These are phyloP conservation scores for Ogataea methylovora DNA, from an alignment of 805 yeast genomes.

Conservation along the genomic window DNA sequence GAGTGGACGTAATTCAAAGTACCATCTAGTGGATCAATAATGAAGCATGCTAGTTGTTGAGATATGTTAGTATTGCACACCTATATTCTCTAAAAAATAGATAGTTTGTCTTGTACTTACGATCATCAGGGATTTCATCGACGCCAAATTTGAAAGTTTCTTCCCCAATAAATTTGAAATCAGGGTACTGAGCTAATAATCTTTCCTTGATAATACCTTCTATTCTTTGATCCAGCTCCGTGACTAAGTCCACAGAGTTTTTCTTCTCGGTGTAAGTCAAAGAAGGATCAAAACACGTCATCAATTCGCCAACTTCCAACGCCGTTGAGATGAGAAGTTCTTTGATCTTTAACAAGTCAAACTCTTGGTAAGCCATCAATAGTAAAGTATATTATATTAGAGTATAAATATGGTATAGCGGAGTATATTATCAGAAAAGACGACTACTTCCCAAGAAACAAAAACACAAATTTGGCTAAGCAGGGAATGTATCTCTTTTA, in stretches of 20 bases:
- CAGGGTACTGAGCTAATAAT: constrained; percentile 33
- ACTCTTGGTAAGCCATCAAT: background rate
- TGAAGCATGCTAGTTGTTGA: constrained; percentile 52
- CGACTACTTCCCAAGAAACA: too few relatives aligned
- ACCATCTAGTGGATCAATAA: constrained; percentile 62
- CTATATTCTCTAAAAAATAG: background rate
- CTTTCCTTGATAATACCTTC: constrained; percentile 30
- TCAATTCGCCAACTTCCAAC: constrained; percentile 8
- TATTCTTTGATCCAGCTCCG: constrained; percentile 51
- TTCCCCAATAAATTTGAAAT: constrained; percentile 51
- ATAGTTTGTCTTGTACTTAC: constrained; percentile 1
- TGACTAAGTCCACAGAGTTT: constrained; percentile 49
- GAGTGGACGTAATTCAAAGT: constrained; percentile 59
- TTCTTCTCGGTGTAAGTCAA: constrained; percentile 8
- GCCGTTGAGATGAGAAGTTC: constrained; percentile 17
- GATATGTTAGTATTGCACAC: background rate
- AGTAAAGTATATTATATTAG: too few relatives aligned
- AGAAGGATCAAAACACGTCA: background rate
- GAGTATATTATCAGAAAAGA: too few relatives aligned
- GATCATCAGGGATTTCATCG: constrained; percentile 38
- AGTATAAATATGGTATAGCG: too few relatives aligned
- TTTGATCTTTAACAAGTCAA: constrained; percentile 24
- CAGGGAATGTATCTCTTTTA: too few relatives aligned
- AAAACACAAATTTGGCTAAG: too few relatives aligned
- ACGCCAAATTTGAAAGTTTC: constrained; percentile 47